Evolutionary conservation across 208 protist species (phyloP).

Genomic region (Wallacemonas sp.): DNA sequence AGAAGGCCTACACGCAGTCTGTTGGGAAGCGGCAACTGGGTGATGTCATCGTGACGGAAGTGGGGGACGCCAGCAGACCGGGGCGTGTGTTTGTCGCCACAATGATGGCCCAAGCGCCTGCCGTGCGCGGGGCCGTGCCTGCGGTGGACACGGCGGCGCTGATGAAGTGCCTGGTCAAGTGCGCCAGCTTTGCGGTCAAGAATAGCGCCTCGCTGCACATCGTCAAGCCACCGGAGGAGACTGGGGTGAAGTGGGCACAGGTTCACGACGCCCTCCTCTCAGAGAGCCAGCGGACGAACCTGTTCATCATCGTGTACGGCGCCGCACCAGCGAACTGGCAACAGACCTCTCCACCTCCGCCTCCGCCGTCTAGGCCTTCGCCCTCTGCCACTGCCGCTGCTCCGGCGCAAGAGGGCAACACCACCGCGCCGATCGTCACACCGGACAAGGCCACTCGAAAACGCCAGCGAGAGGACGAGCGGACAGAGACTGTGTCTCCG

Average conservation of each 20-base stretch:
- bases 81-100: slow-evolving; percentile 47
- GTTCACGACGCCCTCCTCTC: slow-evolving; percentile 13
- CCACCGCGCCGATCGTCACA: no score
- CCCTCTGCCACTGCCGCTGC: background rate
- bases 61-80: slow-evolving; percentile 13
- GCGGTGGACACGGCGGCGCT: slow-evolving; percentile 28
- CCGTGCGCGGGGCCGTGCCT: slow-evolving; percentile 25
- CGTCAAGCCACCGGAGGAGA: slow-evolving; percentile 19
- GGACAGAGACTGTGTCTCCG: no score
- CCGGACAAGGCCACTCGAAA: no score
- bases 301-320: slow-evolving; percentile 23
- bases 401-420: background rate
- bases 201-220: slow-evolving; percentile 34
- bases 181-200: slow-evolving; percentile 22
- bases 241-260: slow-evolving; percentile 16
- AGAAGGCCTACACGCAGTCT: slow-evolving; percentile 33
- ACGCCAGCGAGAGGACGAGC: no score
- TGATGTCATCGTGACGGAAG: slow-evolving; percentile 35
- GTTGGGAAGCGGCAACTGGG: slow-evolving; percentile 22
- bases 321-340: background rate
- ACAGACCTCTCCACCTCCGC: background rate
- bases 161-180: slow-evolving; percentile 22
- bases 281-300: slow-evolving; percentile 1
- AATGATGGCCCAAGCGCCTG: slow-evolving; percentile 32
- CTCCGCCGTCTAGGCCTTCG: background rate